These are phyloP conservation scores for Suillus tomentosus DNA, from an alignment of 768 basidiomycete genomes.

Conservation along the genomic window DNA sequence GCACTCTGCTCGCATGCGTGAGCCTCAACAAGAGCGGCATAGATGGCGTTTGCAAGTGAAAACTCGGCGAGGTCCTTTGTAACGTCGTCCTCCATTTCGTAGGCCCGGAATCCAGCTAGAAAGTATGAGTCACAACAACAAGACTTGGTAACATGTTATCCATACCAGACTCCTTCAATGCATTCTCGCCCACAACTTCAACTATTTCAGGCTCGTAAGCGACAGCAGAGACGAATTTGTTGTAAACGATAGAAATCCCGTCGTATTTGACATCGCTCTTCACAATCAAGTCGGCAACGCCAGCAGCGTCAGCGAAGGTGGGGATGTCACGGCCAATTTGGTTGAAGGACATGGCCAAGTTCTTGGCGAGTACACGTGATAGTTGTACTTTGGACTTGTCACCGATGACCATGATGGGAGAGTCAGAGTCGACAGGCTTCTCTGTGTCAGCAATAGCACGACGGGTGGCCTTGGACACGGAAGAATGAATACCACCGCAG, in stretches of 20 bases:
- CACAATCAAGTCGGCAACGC: constrained; percentile 90
- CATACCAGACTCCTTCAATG: constrained; percentile 76
- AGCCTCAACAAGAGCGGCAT: constrained; percentile 89
- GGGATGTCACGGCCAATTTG: constrained; percentile 98
- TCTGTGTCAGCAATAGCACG: constrained; percentile 59
- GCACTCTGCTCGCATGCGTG: constrained; percentile 95
- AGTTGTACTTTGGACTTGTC: constrained; percentile 98
- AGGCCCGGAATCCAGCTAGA: constrained; percentile 85
- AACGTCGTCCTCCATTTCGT: constrained; percentile 97
- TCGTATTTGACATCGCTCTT: constrained; percentile 87
- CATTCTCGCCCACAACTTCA: constrained; percentile 80
- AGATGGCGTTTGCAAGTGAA: constrained; percentile 95
- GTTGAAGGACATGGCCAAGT: constrained; percentile 89
- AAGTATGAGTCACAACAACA: constrained; percentile 10
- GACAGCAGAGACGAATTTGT: constrained; percentile 86
- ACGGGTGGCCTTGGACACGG: constrained; percentile 88
- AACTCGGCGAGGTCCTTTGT: constrained; percentile 95
- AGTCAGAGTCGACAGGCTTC: constrained; percentile 53
- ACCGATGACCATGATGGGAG: constrained; percentile 84
- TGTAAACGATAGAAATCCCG: constrained; percentile 77
- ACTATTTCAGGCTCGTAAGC: constrained; percentile 81
- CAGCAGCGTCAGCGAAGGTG: constrained; percentile 93
- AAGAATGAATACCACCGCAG: constrained; percentile 99
- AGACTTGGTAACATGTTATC: constrained; percentile 31
- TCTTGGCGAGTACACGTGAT: constrained; percentile 58